phyloP scores from a whole-genome alignment of 352 stramenopile species.

The Detonula confervacea region DNA sequence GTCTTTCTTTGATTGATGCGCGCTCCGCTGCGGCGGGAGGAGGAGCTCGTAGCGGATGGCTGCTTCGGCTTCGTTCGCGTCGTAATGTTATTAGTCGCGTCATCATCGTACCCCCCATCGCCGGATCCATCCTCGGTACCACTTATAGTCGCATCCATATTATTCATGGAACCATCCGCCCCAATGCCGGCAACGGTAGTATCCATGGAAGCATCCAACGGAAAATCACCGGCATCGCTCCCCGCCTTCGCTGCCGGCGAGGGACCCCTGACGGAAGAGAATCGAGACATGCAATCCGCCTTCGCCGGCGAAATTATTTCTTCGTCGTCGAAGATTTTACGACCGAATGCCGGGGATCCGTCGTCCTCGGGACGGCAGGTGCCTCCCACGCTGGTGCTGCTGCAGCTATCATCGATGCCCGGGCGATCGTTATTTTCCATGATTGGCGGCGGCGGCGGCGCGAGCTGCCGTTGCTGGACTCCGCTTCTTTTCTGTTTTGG shows the following conservation, averaged over 20 bases:
- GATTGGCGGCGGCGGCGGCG: no score
- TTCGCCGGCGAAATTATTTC: no score
- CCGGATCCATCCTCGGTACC: not conserved
- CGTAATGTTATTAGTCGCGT: not conserved
- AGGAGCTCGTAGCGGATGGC: not conserved
- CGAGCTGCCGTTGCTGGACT: no score
- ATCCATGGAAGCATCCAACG: conserved; percentile 23
- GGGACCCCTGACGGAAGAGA: conserved; percentile 20
- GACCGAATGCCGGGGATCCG: no score
- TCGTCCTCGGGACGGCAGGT: no score
- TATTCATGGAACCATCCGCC: conserved; percentile 1
- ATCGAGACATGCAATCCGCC: conserved; percentile 35
- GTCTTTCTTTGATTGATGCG: conserved; percentile 7
- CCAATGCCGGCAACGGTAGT: not conserved
- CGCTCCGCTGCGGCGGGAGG: not conserved
- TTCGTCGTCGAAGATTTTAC: no score
- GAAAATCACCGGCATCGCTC: conserved; percentile 17
- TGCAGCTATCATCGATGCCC: no score
- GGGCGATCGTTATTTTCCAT: no score
- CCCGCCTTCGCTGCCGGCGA: conserved; percentile 9
- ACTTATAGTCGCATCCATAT: not conserved
- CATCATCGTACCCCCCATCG: not conserved
- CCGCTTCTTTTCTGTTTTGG: no score
- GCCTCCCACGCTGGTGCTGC: no score
- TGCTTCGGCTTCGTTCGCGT: not conserved